phyloP scores from a whole-genome alignment of 2,329 filamentous ascomycete species.

The Chaetomium olivaceum region DNA sequence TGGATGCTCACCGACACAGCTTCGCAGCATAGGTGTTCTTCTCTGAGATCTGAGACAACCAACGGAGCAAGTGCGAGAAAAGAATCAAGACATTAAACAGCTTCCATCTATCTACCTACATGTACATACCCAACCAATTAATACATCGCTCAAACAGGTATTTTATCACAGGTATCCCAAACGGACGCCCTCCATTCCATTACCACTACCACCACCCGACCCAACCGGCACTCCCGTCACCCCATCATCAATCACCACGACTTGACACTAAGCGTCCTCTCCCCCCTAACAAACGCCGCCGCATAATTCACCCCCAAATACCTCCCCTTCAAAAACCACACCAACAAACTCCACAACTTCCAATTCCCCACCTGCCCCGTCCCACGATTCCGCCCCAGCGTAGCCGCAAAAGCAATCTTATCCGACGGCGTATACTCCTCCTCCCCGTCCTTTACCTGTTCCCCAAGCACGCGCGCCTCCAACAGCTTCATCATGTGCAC shows the following conservation, averaged over 20 bases:
- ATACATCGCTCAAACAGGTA: background rate
- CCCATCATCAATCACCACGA: conserved; percentile 21
- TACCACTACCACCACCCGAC: background rate
- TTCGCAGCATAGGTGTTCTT: background rate
- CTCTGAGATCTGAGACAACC: background rate
- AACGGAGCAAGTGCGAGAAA: background rate
- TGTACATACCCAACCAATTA: background rate
- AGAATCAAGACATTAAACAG: background rate
- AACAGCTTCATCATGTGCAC: conserved; percentile 32
- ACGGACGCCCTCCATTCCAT: background rate
- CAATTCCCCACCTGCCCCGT: conserved; percentile 35
- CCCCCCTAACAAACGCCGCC: conserved; percentile 23
- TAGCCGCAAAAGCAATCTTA: conserved; percentile 28
- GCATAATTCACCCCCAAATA: conserved; percentile 31
- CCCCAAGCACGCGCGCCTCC: conserved; percentile 28
- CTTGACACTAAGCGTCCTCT: conserved; percentile 24
- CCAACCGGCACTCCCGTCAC: too few relatives aligned
- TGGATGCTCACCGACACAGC: background rate
- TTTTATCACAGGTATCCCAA: background rate
- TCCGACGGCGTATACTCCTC: conserved; percentile 26
- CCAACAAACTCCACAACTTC: conserved; percentile 30
- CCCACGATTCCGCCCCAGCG: conserved; percentile 33
- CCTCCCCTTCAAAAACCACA: conserved; percentile 33
- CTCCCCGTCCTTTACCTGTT: background rate
- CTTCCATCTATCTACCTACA: background rate